Percentiles rank a stretch among this genome's conserved stretches.
These are phyloP conservation scores for Gonium pectorale DNA, from an alignment of 139 green algal species.

Conservation along the genomic window DNA sequence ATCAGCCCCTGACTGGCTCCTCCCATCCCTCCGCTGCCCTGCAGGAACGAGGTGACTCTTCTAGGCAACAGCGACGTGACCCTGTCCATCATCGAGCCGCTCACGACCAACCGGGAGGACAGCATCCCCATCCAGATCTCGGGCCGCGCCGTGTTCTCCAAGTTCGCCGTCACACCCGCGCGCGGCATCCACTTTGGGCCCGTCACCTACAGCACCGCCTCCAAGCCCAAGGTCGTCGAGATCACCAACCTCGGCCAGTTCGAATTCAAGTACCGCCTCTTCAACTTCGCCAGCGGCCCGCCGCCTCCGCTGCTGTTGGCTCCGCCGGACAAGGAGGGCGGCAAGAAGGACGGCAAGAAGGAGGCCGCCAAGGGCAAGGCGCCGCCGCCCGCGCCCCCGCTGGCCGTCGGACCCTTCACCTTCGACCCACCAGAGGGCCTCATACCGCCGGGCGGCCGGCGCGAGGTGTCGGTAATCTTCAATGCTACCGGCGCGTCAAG, in stretches of 20 bases:
- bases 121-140: conserved; percentile 52
- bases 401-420: conserved; percentile 73
- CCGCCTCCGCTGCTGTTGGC: background rate
- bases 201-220: conserved; percentile 75
- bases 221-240: conserved; percentile 79
- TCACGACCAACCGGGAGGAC: conserved; percentile 66
- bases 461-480: conserved; percentile 77
- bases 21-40: background rate
- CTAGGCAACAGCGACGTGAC: conserved; percentile 72
- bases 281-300: conserved; percentile 42
- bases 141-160: conserved; percentile 73
- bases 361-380: conserved; percentile 33
- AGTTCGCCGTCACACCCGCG: conserved; percentile 81
- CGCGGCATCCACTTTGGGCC: conserved; percentile 86
- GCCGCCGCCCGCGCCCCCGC: background rate
- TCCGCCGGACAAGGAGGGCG: background rate
- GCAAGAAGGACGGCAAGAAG: background rate
- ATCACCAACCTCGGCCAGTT: conserved; percentile 82
- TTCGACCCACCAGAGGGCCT: conserved; percentile 63
- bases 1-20: too few relatives aligned
- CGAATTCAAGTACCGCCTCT: conserved; percentile 71
- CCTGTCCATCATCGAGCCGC: conserved; percentile 79
- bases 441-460: conserved; percentile 62
- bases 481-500: background rate
- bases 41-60: conserved; percentile 67